These are phyloP conservation scores for Metarhizium album DNA, from an alignment of 2,329 filamentous ascomycete genomes.

Conservation along the genomic window DNA sequence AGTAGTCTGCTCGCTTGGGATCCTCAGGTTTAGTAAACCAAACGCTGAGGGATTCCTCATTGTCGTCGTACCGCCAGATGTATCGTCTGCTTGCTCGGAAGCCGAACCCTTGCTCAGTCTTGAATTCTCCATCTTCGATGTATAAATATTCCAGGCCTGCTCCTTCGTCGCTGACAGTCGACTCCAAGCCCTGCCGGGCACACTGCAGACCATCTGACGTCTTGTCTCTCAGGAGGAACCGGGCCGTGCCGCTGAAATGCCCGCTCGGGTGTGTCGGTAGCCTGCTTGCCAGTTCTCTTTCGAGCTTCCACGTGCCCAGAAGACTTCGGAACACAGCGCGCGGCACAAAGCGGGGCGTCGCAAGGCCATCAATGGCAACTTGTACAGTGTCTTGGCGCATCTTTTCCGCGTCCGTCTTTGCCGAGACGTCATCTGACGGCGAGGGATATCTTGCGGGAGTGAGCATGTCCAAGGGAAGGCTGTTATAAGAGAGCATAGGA, in stretches of 20 bases:
- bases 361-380: conserved; percentile 30
- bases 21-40: conserved; percentile 65
- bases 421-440: conserved; percentile 25
- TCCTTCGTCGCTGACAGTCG: conserved; percentile 16
- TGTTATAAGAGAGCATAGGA: conserved; percentile 27
- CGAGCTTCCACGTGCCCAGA: conserved; percentile 58
- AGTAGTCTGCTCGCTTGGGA: conserved; percentile 51
- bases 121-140: conserved; percentile 56
- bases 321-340: conserved; percentile 60
- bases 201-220: conserved; percentile 41
- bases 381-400: conserved; percentile 36
- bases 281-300: conserved; percentile 42
- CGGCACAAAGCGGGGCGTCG: conserved; percentile 42
- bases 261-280: conserved; percentile 52
- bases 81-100: conserved; percentile 58
- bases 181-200: conserved; percentile 9
- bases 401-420: conserved; percentile 25
- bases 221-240: conserved; percentile 51
- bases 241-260: conserved; percentile 51
- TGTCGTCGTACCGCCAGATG: conserved; percentile 59
- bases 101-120: conserved; percentile 39
- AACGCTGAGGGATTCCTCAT: conserved; percentile 49
- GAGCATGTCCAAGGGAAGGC: conserved; percentile 39
- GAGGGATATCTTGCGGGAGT: conserved; percentile 45
- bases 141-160: conserved; percentile 54